Percentiles rank a stretch among this genome's conserved stretches.
These are phyloP conservation scores for Colletotrichum tofieldiae DNA, from an alignment of 2,329 filamentous ascomycete genomes.

Conservation along the genomic window DNA sequence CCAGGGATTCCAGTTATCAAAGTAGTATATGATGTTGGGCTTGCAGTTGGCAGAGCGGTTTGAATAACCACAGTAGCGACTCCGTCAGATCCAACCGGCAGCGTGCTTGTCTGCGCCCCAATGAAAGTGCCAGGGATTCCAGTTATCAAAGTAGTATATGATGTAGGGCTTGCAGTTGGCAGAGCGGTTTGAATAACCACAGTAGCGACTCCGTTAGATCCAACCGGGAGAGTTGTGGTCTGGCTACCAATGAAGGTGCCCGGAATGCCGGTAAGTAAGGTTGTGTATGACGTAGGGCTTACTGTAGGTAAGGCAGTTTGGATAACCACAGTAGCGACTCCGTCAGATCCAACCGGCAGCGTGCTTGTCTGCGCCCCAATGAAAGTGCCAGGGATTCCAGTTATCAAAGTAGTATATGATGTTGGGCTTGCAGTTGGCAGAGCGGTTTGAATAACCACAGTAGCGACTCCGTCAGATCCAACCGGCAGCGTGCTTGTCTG, in stretches of 20 bases:
- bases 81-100: constrained; percentile 15
- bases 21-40: constrained; percentile 2
- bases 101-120: background rate
- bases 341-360: background rate
- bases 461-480: background rate
- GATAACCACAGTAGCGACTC: constrained; percentile 13
- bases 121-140: constrained; percentile 9
- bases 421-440: background rate
- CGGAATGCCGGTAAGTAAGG: constrained; percentile 4
- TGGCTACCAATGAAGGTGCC: constrained; percentile 16
- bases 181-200: constrained; percentile 20
- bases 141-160: constrained; percentile 7
- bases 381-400: constrained; percentile 18
- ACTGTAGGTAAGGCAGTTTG: constrained; percentile 12
- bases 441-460: constrained; percentile 21
- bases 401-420: constrained; percentile 10
- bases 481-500: constrained; percentile 6
- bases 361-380: background rate
- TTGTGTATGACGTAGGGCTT: background rate
- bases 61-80: constrained; percentile 21
- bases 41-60: constrained; percentile 7
- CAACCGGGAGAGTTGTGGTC: constrained; percentile 12
- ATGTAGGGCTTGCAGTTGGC: background rate
- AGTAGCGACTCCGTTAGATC: constrained; percentile 16
- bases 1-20: constrained; percentile 1